Evolutionary conservation across 116 monocot species (phyloP), one percentile per base, ranked within the genome.

Genomic region (Posidonia oceanica): DNA sequence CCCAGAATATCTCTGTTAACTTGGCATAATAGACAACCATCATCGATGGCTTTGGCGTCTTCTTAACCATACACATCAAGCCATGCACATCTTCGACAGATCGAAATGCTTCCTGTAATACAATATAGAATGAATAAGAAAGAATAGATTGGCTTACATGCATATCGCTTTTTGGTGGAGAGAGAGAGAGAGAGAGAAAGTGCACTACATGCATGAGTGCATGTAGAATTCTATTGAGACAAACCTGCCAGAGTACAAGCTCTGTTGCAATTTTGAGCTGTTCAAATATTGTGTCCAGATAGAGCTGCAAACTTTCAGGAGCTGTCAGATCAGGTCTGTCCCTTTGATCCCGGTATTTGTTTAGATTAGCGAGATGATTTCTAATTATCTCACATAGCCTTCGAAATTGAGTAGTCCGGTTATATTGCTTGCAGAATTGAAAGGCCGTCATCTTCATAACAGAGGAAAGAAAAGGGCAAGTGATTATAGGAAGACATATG

Each of bases 391-490:
- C 97, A 64, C 97, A 97, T 4, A 97, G 77, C 55, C 97, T 83
- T 36, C 97, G 89, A 68, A 97, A 97, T 78, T 97, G 92, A 54
- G 89, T 97, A 39, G 87, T 89, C 63, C 97, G 79, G 76, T 97
- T 97, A 58, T 92, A 97, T 37, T 91, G 91, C 70, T 97, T 97
- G 73, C 97, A 97, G 17, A 97, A 97, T 66, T 97, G 92, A 60
- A 97, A 97, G 8, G 97, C 89, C 7, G 97, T 87, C 91, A 92
- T 92, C 97, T 97, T 70, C 42, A 67, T 51, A 10, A 44, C n/a
- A 69, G 54, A 29, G 17, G 22, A 69, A 21, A 37, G 29, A 29
- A 29, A 29, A 29, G 29, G 29, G 29, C 29, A 29, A 29, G 29
- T 29, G 29, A n/a, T n/a, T n/a, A n/a, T n/a, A n/a, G n/a, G n/a